These are phyloP conservation scores for Cladorrhinum sp. DNA, from an alignment of 2,329 filamentous ascomycete genomes.

Conservation along the genomic window DNA sequence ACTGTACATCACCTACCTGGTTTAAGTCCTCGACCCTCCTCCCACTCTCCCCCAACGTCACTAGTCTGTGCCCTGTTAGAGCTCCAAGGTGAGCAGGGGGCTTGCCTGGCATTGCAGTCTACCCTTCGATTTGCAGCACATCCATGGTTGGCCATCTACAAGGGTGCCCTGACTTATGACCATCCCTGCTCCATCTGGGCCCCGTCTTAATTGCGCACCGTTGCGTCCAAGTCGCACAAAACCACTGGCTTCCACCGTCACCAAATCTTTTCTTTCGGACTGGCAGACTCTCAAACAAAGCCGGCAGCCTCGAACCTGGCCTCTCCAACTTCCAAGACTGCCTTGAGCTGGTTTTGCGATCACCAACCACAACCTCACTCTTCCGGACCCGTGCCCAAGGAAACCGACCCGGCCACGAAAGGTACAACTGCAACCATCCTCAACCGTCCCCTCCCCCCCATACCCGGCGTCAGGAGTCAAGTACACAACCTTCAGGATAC, in stretches of 20 bases:
- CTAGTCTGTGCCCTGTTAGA: slow-evolving; percentile 26
- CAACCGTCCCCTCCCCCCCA: background rate
- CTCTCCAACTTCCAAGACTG: slow-evolving; percentile 13
- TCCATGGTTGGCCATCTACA: slow-evolving; percentile 26
- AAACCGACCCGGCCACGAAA: slow-evolving; percentile 23
- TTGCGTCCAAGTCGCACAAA: slow-evolving; percentile 50
- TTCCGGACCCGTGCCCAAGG: slow-evolving; percentile 17
- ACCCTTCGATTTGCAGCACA: slow-evolving; percentile 30
- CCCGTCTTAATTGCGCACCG: slow-evolving; percentile 43
- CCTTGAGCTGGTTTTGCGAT: background rate
- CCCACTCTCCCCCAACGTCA: background rate
- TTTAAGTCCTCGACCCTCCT: slow-evolving; percentile 10
- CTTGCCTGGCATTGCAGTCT: slow-evolving; percentile 28
- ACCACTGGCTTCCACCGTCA: slow-evolving; percentile 42
- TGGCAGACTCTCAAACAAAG: slow-evolving; percentile 21
- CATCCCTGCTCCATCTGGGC: slow-evolving; percentile 38
- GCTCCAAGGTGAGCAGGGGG: slow-evolving; percentile 24
- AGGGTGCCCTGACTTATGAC: slow-evolving; percentile 29
- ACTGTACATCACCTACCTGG: background rate
- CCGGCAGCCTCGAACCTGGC: slow-evolving; percentile 15
- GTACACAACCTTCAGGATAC: background rate
- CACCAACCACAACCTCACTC: slow-evolving; percentile 13
- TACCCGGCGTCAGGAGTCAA: background rate
- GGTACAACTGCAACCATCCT: background rate
- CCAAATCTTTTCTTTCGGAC: slow-evolving; percentile 33